Percentiles rank a stretch among this genome's conserved stretches.
These are phyloP conservation scores for Hyaloperonospora brassicae DNA, from an alignment of 352 stramenopile species.

Conservation along the genomic window DNA sequence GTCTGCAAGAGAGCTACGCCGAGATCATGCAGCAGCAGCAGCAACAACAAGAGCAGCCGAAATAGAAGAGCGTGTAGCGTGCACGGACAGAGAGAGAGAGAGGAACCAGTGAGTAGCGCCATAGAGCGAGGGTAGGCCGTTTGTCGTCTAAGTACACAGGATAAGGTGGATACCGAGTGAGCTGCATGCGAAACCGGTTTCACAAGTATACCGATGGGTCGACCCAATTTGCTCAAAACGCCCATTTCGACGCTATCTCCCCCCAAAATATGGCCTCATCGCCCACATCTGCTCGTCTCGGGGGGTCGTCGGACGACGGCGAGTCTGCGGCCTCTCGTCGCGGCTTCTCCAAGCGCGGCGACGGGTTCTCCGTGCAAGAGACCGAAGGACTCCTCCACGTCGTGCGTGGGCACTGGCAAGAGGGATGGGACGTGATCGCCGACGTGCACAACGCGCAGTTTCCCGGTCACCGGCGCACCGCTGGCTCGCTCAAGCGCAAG, in stretches of 20 bases:
- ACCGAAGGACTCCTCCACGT: constrained; percentile 24
- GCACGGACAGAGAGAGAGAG: no score
- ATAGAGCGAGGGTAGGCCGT: not conserved
- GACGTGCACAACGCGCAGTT: constrained; percentile 32
- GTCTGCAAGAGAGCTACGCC: constrained; percentile 82
- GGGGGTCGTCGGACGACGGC: constrained; percentile 7
- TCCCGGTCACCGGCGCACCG: constrained; percentile 25
- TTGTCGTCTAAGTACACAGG: no score
- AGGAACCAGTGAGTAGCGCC: not conserved
- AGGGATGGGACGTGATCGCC: constrained; percentile 28
- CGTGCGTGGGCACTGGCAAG: constrained; percentile 25
- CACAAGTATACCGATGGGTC: not conserved
- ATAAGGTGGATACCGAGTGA: not conserved
- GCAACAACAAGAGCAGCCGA: constrained; percentile 67
- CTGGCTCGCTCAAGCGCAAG: constrained; percentile 32
- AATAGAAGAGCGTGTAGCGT: constrained; percentile 19
- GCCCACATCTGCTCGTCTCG: constrained; percentile 8
- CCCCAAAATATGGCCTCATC: constrained; percentile 26
- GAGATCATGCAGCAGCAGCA: constrained; percentile 84
- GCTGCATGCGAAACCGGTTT: not conserved
- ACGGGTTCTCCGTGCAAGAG: constrained; percentile 29
- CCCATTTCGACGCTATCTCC: constrained; percentile 15
- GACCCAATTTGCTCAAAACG: constrained; percentile 5
- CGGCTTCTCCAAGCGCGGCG: constrained; percentile 23
- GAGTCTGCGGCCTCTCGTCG: constrained; percentile 4